Evolutionary conservation across 768 basidiomycete species (phyloP).

Genomic region (Gymnopilus junonius): DNA sequence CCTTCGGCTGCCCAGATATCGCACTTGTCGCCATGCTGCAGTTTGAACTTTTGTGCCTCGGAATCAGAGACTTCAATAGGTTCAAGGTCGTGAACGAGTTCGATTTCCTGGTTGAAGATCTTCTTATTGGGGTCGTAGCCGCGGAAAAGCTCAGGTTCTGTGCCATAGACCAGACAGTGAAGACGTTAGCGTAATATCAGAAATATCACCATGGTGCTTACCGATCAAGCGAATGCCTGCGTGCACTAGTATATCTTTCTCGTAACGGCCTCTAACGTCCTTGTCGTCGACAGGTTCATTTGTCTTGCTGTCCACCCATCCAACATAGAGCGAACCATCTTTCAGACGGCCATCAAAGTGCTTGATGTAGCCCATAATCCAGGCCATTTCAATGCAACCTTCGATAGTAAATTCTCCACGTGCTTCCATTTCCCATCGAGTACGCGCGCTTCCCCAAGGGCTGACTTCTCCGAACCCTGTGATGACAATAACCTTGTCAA

Average conservation of each 20-base stretch:
- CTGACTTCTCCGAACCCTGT: constrained; percentile 98
- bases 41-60: constrained; percentile 95
- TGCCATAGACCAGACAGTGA: background rate
- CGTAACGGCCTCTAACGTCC: constrained; percentile 91
- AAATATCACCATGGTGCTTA: constrained; percentile 38
- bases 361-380: constrained; percentile 99
- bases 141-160: constrained; percentile 96
- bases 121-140: constrained; percentile 99
- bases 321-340: constrained; percentile 90
- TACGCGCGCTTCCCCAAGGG: constrained; percentile 97
- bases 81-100: constrained; percentile 95
- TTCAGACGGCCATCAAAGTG: constrained; percentile 98
- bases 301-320: constrained; percentile 97
- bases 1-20: constrained; percentile 92
- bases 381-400: constrained; percentile 99
- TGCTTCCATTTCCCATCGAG: constrained; percentile 99
- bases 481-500: constrained; percentile 95
- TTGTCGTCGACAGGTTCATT: constrained; percentile 97
- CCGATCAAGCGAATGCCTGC: constrained; percentile 95
- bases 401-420: constrained; percentile 96
- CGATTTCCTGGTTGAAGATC: constrained; percentile 95
- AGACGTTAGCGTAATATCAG: background rate
- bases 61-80: constrained; percentile 90
- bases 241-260: constrained; percentile 91
- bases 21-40: constrained; percentile 95